Evolutionary conservation across 1,139 yeast species (phyloP).

Genomic region (Blastobotrys arbuscula): DNA sequence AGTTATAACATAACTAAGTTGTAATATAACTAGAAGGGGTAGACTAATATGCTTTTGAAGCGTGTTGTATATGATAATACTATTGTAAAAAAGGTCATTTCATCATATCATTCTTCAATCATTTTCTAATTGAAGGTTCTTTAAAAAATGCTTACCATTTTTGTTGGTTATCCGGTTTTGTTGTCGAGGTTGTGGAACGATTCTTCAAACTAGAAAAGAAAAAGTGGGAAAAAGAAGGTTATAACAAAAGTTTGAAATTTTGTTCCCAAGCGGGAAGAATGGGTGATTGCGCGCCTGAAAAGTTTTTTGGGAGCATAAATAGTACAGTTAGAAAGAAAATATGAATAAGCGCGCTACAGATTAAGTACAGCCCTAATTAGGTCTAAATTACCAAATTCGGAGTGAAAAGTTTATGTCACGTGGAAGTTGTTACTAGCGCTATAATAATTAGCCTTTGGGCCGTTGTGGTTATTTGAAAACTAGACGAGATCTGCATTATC

Average conservation of each 20-base stretch:
- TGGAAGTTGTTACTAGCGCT: no score
- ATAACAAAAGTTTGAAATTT: neutral
- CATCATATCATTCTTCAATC: neutral
- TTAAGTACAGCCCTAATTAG: neutral
- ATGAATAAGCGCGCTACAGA: neutral
- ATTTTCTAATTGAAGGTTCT: no score
- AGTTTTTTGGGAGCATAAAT: no score
- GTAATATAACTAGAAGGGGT: neutral
- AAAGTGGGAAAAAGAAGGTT: neutral
- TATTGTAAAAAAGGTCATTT: neutral
- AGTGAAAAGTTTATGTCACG: no score
- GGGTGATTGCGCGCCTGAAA: no score
- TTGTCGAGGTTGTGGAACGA: slow-evolving; percentile 1
- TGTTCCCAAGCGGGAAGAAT: neutral
- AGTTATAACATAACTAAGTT: neutral
- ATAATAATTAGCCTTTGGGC: no score
- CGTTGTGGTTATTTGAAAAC: no score
- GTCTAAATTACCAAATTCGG: no score
- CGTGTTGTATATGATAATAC: neutral
- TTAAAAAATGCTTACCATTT: slow-evolving; percentile 2
- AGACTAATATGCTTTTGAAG: neutral
- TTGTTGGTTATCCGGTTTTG: neutral
- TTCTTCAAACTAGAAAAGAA: neutral
- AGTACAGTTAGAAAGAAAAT: no score
- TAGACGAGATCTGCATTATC: no score